These are phyloP conservation scores for Populus pruinosa DNA, from an alignment of 345 rosid species.

Conservation along the genomic window DNA sequence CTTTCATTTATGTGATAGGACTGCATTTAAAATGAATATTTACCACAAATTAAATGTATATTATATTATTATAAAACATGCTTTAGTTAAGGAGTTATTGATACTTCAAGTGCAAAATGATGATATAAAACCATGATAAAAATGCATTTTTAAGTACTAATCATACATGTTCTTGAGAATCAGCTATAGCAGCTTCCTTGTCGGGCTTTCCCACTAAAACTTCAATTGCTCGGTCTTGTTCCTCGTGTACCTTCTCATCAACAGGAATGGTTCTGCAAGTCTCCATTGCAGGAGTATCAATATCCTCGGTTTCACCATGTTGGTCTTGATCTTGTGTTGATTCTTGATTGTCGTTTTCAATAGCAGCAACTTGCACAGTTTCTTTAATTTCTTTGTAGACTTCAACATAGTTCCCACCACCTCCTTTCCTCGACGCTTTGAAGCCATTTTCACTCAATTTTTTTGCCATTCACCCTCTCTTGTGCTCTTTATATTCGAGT, in stretches of 20 bases:
- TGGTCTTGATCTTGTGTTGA: neutral
- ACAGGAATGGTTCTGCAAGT: neutral
- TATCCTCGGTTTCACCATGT: neutral
- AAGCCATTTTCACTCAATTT: slow-evolving; percentile 34
- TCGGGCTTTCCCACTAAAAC: neutral
- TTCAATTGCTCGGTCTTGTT: neutral
- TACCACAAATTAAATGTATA: too few relatives aligned
- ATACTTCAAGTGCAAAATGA: too few relatives aligned
- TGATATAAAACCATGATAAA: too few relatives aligned
- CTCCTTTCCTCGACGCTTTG: slow-evolving; percentile 26
- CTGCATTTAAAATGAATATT: too few relatives aligned
- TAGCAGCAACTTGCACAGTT: slow-evolving; percentile 32
- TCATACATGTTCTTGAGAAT: neutral
- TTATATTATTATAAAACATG: too few relatives aligned
- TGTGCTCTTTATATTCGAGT: too few relatives aligned
- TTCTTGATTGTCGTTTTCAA: slow-evolving; percentile 13
- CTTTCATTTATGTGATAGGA: too few relatives aligned
- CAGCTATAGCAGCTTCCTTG: neutral
- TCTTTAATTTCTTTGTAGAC: slow-evolving; percentile 39
- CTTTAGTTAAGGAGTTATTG: too few relatives aligned
- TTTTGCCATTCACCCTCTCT: too few relatives aligned
- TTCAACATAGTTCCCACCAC: slow-evolving; percentile 20
- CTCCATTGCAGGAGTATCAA: neutral
- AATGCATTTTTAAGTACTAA: too few relatives aligned
- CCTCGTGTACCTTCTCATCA: slow-evolving; percentile 9